Evolutionary conservation across 208 protist species (phyloP).

Genomic region (Acanthamoeba sp.): DNA sequence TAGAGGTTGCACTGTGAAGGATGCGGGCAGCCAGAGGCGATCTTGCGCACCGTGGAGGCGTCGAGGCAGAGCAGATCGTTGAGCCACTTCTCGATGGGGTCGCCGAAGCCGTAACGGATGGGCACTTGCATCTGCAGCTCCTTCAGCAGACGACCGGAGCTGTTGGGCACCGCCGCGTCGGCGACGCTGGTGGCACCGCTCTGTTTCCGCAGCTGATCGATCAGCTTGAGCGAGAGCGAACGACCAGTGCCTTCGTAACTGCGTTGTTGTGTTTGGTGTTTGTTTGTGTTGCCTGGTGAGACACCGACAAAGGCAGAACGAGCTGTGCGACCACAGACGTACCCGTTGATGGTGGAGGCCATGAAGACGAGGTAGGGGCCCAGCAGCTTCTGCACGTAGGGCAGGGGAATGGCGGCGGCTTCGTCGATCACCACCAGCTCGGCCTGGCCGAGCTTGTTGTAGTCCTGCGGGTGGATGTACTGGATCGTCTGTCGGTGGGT

Average conservation of each 20-base stretch:
- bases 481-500: constrained; percentile 98
- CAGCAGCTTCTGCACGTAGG: constrained; percentile 96
- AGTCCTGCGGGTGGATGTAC: constrained; percentile 89
- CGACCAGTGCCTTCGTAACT: constrained; percentile 95
- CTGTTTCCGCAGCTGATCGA: constrained; percentile 96
- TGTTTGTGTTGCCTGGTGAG: neutral
- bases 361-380: constrained; percentile 99
- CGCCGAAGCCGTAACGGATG: constrained; percentile 97
- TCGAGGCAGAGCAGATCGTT: constrained; percentile 99
- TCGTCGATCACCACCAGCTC: constrained; percentile 99
- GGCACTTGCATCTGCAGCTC: constrained; percentile 97
- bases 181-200: neutral
- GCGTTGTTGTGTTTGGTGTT: neutral
- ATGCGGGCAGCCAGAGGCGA: constrained; percentile 92
- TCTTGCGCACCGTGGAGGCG: constrained; percentile 87
- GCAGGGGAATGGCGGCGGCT: constrained; percentile 99
- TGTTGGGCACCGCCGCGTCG: neutral
- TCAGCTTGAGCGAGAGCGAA: constrained; percentile 99
- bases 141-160: constrained; percentile 90
- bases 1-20: constrained; percentile 97
- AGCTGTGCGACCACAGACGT: neutral
- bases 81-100: constrained; percentile 95
- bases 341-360: constrained; percentile 99
- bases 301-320: neutral
- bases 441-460: constrained; percentile 95